These are phyloP conservation scores for Pseudonitzschia multiseries DNA, from an alignment of 108 stramenopile genomes.

Conservation along the genomic window DNA sequence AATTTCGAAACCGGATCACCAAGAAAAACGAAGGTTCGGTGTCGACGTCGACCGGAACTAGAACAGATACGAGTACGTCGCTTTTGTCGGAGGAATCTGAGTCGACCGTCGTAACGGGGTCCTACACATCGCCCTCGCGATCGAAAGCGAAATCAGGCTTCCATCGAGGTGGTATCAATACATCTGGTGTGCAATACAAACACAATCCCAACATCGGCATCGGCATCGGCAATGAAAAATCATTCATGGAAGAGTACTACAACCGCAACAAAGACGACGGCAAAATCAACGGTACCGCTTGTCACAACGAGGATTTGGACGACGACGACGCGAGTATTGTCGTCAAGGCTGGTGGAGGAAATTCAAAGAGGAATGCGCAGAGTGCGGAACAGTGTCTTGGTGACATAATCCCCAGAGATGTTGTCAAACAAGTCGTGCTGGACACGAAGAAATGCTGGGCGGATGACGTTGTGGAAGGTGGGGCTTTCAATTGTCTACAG, in stretches of 20 bases:
- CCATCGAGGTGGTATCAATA: too few species aligned
- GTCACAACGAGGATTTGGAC: not conserved
- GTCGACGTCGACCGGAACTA: slow-evolving; percentile 6
- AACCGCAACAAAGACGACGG: not conserved
- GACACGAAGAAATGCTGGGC: slow-evolving; percentile 29
- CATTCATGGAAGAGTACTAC: not conserved
- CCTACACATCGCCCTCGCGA: not conserved
- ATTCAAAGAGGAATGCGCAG: not conserved
- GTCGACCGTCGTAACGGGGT: not conserved
- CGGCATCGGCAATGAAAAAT: not conserved
- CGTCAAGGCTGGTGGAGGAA: not conserved
- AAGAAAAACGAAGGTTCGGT: not conserved
- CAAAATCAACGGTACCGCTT: not conserved
- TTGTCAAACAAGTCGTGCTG: not conserved
- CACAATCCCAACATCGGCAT: too few species aligned
- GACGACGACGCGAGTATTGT: not conserved
- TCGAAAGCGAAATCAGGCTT: too few species aligned
- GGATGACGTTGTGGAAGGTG: slow-evolving; percentile 26
- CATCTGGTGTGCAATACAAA: not conserved
- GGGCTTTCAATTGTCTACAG: slow-evolving; percentile 19
- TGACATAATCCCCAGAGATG: not conserved
- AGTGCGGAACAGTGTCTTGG: not conserved
- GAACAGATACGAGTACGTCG: slow-evolving; percentile 1
- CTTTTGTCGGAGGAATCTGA: not conserved
- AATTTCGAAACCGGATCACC: not conserved